phyloP scores from a whole-genome alignment of 2,329 filamentous ascomycete genomes.

The Balansia obtecta region DNA sequence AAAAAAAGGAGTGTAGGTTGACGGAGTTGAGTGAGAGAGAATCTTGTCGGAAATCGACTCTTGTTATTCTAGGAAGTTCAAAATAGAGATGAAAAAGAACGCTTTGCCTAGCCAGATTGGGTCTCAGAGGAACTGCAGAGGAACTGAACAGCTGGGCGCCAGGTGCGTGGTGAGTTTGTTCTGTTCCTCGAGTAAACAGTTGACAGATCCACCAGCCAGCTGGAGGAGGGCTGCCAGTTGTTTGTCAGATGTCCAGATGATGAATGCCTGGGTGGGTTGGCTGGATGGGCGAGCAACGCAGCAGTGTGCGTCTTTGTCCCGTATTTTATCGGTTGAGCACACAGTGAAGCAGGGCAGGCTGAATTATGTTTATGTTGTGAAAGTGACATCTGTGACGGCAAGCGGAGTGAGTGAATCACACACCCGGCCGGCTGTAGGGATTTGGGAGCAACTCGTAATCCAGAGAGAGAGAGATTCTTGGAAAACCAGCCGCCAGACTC shows the following conservation, averaged over 20 bases:
- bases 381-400: neutral
- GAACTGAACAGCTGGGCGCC: slow-evolving; percentile 1
- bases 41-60: neutral
- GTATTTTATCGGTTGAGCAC: neutral
- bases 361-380: neutral
- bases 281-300: neutral
- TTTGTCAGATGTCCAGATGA: neutral
- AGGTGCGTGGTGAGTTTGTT: neutral
- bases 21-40: neutral
- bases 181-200: neutral
- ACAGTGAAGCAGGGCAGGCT: neutral
- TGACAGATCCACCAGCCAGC: slow-evolving; percentile 7
- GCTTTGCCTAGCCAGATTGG: neutral
- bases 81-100: neutral
- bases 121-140: neutral
- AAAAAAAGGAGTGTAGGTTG: neutral
- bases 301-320: neutral
- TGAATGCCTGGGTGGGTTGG: neutral
- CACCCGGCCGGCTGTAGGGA: neutral
- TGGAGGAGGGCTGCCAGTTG: slow-evolving; percentile 1
- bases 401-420: neutral
- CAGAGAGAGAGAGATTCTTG: neutral
- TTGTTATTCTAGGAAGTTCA: neutral
- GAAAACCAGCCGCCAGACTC: neutral
- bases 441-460: neutral